Conservation (phyloP, 2,329 filamentous ascomycete genomes). For the Alternaria sp. region DNA sequence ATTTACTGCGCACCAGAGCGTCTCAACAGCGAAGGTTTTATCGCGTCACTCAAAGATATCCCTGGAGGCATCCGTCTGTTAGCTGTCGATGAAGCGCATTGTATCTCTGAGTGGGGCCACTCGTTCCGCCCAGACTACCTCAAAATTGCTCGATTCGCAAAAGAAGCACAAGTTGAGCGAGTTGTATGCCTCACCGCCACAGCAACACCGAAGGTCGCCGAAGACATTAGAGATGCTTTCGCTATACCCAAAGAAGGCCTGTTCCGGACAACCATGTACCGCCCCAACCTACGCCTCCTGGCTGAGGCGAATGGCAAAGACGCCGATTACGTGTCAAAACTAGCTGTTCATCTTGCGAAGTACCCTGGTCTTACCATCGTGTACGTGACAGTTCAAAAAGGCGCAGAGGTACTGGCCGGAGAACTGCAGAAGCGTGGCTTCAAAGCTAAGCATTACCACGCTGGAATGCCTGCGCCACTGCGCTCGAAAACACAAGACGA, state of each 20-base stretch:
- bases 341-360: slow-evolving; percentile 59
- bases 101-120: slow-evolving; percentile 96
- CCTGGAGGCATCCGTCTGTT: slow-evolving; percentile 78
- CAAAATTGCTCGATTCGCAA: slow-evolving; percentile 76
- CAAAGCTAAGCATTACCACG: slow-evolving; percentile 83
- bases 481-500: slow-evolving; percentile 75
- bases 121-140: slow-evolving; percentile 93
- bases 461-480: slow-evolving; percentile 71
- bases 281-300: slow-evolving; percentile 66
- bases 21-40: slow-evolving; percentile 78
- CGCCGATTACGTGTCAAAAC: slow-evolving; percentile 79
- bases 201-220: slow-evolving; percentile 80
- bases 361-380: slow-evolving; percentile 67
- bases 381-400: slow-evolving; percentile 68
- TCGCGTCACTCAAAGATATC: slow-evolving; percentile 70
- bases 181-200: slow-evolving; percentile 83
- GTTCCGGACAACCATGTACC: slow-evolving; percentile 68
- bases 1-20: slow-evolving; percentile 97
- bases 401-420: slow-evolving; percentile 69
- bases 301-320: slow-evolving; percentile 67
- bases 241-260: slow-evolving; percentile 73
- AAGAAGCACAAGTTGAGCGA: slow-evolving; percentile 85
- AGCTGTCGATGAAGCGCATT: slow-evolving; percentile 96
- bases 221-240: slow-evolving; percentile 86
- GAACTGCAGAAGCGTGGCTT: slow-evolving; percentile 72